A percentile compares a stretch with the other conserved stretches of the same genome.
These are phyloP conservation scores for Rhododendron kiyosumense DNA, from an alignment of 148 eudicot genomes.

Conservation along the genomic window DNA sequence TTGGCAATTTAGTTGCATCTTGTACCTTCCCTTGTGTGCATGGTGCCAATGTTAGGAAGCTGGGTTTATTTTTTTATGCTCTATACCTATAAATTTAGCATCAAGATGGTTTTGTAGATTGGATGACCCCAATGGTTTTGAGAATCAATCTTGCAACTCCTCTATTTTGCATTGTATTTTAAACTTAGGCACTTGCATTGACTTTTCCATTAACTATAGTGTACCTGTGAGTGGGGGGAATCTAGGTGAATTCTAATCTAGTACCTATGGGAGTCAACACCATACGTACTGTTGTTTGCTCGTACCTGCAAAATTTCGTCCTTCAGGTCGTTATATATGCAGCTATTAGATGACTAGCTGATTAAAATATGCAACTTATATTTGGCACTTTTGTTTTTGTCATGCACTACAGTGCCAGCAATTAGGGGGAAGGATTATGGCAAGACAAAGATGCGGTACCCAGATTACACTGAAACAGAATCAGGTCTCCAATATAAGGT, in stretches of 20 bases:
- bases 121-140: too few species aligned
- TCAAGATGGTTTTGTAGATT: neutral
- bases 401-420: constrained; percentile 78
- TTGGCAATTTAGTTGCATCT: neutral
- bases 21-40: neutral
- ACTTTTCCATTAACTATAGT: neutral
- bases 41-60: neutral
- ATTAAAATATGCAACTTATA: constrained; percentile 15
- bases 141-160: constrained; percentile 4
- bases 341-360: constrained; percentile 5
- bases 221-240: neutral
- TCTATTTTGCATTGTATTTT: neutral
- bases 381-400: constrained; percentile 18
- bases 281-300: neutral
- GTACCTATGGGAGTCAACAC: neutral
- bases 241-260: neutral
- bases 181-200: neutral
- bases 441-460: constrained; percentile 88
- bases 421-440: constrained; percentile 95
- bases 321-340: neutral
- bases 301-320: neutral
- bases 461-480: constrained; percentile 76
- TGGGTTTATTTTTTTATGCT: neutral
- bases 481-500: constrained; percentile 97
- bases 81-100: neutral